Evolutionary conservation across 495 filamentous ascomycete genomes (phyloP).

Genomic region (Chlorociboria aeruginascens): DNA sequence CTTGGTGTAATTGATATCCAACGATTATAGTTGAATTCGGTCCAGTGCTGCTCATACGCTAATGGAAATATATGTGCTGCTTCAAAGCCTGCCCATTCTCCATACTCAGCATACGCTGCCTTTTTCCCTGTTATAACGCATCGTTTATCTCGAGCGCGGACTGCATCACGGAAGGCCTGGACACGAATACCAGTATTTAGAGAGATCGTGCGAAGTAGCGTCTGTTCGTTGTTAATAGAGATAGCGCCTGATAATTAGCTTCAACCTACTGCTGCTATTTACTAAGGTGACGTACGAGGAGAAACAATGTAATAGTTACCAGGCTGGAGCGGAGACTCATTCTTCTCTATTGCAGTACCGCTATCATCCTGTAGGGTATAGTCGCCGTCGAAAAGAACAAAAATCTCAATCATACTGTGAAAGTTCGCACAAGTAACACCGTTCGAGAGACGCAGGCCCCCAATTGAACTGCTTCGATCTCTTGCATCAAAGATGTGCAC

Average conservation of each 20-base stretch:
- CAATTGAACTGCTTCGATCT: slow-evolving; percentile 18
- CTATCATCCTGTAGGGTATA: slow-evolving; percentile 20
- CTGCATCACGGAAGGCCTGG: slow-evolving; percentile 20
- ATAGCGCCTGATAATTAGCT: slow-evolving; percentile 16
- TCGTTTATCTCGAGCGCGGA: slow-evolving; percentile 22
- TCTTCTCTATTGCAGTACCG: slow-evolving; percentile 15
- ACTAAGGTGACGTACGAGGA: slow-evolving; percentile 15
- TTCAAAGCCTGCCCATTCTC: slow-evolving; percentile 20
- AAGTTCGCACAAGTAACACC: slow-evolving; percentile 27
- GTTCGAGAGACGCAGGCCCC: slow-evolving; percentile 22
- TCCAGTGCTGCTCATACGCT: slow-evolving; percentile 23
- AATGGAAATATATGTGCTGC: slow-evolving; percentile 28
- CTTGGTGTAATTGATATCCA: slow-evolving; percentile 21
- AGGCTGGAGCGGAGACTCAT: slow-evolving; percentile 18
- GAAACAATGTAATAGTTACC: slow-evolving; percentile 22
- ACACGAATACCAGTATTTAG: slow-evolving; percentile 15
- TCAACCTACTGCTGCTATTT: neutral
- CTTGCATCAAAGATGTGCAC: slow-evolving; percentile 21
- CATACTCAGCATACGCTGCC: slow-evolving; percentile 7
- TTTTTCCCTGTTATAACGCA: slow-evolving; percentile 23
- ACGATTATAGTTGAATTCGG: slow-evolving; percentile 14
- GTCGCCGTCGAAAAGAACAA: slow-evolving; percentile 16
- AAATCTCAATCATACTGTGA: slow-evolving; percentile 24
- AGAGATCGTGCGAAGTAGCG: slow-evolving; percentile 19
- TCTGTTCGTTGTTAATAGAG: slow-evolving; percentile 19